Conservation (phyloP, 2,329 filamentous ascomycete species). For the Neonectria punicea region DNA sequence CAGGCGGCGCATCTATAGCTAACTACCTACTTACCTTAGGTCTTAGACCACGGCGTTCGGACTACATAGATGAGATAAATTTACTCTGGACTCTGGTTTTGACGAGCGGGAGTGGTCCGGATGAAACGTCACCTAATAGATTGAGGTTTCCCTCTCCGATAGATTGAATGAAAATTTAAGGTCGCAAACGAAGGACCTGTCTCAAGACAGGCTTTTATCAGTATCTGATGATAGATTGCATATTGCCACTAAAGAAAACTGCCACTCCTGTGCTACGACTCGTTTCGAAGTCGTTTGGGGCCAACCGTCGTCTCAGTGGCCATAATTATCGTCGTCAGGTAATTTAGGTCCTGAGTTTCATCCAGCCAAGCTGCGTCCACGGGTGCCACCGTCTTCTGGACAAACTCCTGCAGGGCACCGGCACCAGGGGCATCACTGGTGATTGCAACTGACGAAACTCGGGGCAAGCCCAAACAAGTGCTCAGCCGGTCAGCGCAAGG, state of each 20-base stretch:
- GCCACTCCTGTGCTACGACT: slow-evolving; percentile 9
- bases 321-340: slow-evolving; percentile 49
- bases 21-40: too few relatives aligned
- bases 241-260: not conserved
- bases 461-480: slow-evolving; percentile 67
- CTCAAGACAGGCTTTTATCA: too few relatives aligned
- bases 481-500: slow-evolving; percentile 68
- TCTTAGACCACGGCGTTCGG: not conserved
- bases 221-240: not conserved
- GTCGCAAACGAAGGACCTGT: too few relatives aligned
- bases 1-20: too few relatives aligned
- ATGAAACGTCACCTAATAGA: not conserved
- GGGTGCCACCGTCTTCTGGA: slow-evolving; percentile 61
- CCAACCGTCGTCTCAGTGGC: slow-evolving; percentile 50
- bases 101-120: not conserved
- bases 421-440: slow-evolving; percentile 65
- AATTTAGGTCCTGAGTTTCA: slow-evolving; percentile 35
- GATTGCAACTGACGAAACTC: slow-evolving; percentile 73
- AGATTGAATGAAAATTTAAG: not conserved
- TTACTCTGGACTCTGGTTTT: too few relatives aligned
- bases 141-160: not conserved
- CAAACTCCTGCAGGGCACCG: slow-evolving; percentile 66
- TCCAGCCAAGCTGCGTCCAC: slow-evolving; percentile 66
- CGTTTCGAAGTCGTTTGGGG: slow-evolving; percentile 40
- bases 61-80: not conserved